Conservation (phyloP, 176 grass and related monocot species). For the Tillandsia leiboldiana region DNA sequence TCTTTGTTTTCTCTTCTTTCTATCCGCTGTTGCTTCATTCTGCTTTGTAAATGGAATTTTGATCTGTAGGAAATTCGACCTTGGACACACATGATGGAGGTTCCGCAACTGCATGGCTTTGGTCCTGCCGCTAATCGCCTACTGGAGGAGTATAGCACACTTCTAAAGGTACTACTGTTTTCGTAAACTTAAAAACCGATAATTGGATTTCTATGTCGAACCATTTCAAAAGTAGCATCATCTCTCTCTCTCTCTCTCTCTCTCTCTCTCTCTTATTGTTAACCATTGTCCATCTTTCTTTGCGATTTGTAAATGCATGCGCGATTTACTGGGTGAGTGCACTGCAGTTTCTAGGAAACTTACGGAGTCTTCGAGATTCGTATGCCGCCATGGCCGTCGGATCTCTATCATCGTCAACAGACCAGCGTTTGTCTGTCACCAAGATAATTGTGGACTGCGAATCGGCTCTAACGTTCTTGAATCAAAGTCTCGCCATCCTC, state of each 20-base stretch:
- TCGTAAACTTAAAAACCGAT: neutral
- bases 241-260: neutral
- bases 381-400: constrained; percentile 77
- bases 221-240: neutral
- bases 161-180: constrained; percentile 59
- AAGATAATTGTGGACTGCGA: constrained; percentile 95
- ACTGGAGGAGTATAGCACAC: constrained; percentile 92
- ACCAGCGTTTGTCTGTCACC: constrained; percentile 66
- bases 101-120: constrained; percentile 96
- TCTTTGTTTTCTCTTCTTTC: neutral
- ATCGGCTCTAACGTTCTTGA: constrained; percentile 88
- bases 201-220: neutral
- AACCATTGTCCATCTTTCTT: too few species aligned
- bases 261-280: too few species aligned
- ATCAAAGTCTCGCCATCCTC: constrained; percentile 82
- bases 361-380: constrained; percentile 80
- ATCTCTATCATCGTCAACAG: constrained; percentile 44
- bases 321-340: neutral
- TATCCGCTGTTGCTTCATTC: neutral
- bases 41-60: constrained; percentile 3
- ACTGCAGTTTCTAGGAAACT: constrained; percentile 82
- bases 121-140: constrained; percentile 91
- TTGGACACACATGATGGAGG: constrained; percentile 99
- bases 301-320: neutral
- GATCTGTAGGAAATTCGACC: constrained; percentile 81